Evolutionary conservation across 306 rosid species (phyloP).

Genomic region (Sophora flavescens): DNA sequence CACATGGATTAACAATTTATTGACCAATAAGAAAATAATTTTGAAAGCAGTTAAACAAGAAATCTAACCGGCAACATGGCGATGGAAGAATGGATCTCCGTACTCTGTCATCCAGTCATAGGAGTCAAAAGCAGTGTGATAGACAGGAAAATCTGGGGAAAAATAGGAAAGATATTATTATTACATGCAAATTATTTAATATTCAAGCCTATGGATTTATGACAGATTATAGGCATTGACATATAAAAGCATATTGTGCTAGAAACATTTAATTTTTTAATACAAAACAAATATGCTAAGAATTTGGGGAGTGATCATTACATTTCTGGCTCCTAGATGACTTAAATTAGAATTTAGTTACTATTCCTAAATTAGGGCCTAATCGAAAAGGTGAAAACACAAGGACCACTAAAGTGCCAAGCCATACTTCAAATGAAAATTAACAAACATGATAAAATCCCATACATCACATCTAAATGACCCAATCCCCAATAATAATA

Average conservation of each 20-base stretch:
- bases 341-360: constrained; percentile 16
- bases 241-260: background rate
- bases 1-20: constrained; percentile 16
- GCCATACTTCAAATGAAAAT: background rate
- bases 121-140: constrained; percentile 93
- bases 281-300: background rate
- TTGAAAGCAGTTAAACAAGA: constrained; percentile 3
- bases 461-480: background rate
- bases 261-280: background rate
- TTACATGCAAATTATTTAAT: constrained; percentile 24
- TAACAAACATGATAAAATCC: background rate
- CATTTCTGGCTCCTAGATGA: background rate
- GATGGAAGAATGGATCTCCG: constrained; percentile 93
- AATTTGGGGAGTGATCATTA: constrained; percentile 1
- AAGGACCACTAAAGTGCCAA: background rate
- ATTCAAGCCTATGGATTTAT: background rate
- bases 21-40: background rate
- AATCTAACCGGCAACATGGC: constrained; percentile 82
- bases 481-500: background rate
- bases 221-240: constrained; percentile 6
- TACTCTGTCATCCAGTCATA: constrained; percentile 86
- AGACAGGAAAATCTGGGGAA: constrained; percentile 82
- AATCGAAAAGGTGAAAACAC: background rate
- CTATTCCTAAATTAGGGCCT: background rate
- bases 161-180: constrained; percentile 19